Conservation (phyloP, 2,329 filamentous ascomycete species). For the Dothistroma septosporum region DNA sequence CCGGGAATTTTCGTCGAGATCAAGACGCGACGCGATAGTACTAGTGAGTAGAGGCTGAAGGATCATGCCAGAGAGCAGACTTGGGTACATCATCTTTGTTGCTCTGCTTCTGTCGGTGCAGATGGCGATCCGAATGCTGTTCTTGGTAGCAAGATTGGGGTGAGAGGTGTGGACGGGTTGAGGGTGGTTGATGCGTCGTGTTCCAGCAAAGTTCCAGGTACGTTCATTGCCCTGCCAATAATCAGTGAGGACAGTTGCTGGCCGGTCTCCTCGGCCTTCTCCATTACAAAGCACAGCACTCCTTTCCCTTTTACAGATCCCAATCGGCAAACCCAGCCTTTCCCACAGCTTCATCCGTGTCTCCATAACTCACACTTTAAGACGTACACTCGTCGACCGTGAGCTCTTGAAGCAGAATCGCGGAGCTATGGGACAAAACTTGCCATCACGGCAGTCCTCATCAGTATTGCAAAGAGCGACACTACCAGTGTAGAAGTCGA, state of each 20-base stretch:
- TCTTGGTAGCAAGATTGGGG: conserved; percentile 54
- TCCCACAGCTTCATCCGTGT: too few relatives aligned
- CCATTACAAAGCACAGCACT: too few relatives aligned
- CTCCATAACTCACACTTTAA: too few relatives aligned
- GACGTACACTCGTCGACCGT: too few relatives aligned
- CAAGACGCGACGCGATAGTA: conserved; percentile 42
- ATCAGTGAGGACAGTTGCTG: conserved; percentile 60
- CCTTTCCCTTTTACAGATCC: too few relatives aligned
- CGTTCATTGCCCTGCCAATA: conserved; percentile 49
- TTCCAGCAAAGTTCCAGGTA: conserved; percentile 55
- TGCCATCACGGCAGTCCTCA: too few relatives aligned
- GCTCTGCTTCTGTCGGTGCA: conserved; percentile 54
- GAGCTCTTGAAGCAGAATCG: too few relatives aligned
- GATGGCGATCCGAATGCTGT: conserved; percentile 38
- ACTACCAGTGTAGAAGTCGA: too few relatives aligned
- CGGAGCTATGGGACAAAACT: too few relatives aligned
- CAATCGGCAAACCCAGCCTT: too few relatives aligned
- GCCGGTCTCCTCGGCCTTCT: too few relatives aligned
- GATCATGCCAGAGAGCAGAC: conserved; percentile 49
- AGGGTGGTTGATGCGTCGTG: conserved; percentile 60
- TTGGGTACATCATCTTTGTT: conserved; percentile 57
- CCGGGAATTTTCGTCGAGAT: conserved; percentile 42
- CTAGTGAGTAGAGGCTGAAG: conserved; percentile 43
- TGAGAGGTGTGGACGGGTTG: conserved; percentile 53
- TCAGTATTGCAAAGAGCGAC: too few relatives aligned